Percentiles rank a stretch among this genome's conserved stretches.
Evolutionary conservation across 768 basidiomycete species (phyloP).

Genomic region (Leucocoprinus birnbaumii): DNA sequence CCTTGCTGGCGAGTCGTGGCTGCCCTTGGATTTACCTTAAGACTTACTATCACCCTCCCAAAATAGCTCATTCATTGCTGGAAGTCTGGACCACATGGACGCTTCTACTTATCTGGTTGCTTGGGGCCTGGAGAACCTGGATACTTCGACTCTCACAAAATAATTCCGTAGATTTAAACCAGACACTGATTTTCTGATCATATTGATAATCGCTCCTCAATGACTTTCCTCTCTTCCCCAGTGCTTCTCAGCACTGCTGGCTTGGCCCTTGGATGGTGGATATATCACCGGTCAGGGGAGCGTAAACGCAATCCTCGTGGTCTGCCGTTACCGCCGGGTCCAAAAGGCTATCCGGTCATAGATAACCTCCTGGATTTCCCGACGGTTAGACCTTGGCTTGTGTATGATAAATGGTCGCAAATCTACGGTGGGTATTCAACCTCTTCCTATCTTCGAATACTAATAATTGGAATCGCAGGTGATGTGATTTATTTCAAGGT

Average conservation of each 20-base stretch:
- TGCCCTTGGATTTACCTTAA: no score
- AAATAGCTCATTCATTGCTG: no score
- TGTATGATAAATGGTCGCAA: slow-evolving; percentile 27
- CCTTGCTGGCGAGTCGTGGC: no score
- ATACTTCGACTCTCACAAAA: no score
- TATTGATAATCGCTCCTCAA: no score
- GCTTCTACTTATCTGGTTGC: no score
- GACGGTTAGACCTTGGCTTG: slow-evolving; percentile 23
- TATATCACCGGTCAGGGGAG: background rate
- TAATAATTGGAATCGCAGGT: slow-evolving; percentile 30
- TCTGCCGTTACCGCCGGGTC: slow-evolving; percentile 25
- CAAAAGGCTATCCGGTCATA: slow-evolving; percentile 25
- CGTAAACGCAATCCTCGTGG: background rate
- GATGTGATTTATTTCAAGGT: slow-evolving; percentile 50
- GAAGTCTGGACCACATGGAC: no score
- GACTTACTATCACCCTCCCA: no score
- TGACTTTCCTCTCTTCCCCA: background rate
- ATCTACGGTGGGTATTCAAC: slow-evolving; percentile 22
- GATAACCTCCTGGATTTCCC: slow-evolving; percentile 27
- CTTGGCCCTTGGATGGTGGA: background rate
- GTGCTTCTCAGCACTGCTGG: background rate
- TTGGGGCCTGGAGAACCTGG: no score
- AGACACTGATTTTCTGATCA: no score
- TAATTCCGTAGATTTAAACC: no score
- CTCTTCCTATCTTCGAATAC: background rate